A percentile compares a stretch with the other conserved stretches of the same genome.
Evolutionary conservation across 768 basidiomycete genomes (phyloP).

Genomic region (Pleurotus platypus): DNA sequence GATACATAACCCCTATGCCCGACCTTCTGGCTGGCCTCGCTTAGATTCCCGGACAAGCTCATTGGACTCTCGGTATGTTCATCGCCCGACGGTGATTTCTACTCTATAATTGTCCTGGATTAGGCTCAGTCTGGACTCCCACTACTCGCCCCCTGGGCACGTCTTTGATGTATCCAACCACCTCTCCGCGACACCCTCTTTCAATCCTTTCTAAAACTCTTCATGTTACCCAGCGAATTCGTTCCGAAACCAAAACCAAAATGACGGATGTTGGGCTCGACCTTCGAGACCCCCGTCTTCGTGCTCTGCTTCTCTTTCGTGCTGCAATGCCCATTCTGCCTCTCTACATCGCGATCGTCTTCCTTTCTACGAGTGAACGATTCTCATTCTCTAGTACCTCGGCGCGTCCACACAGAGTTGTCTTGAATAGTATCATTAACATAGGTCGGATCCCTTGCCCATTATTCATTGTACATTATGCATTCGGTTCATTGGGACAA

Average conservation of each 20-base stretch:
- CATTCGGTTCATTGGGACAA: not conserved
- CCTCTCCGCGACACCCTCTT: not conserved
- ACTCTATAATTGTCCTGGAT: not conserved
- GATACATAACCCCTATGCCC: not conserved
- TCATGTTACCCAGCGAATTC: not conserved
- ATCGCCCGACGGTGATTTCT: not conserved
- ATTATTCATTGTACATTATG: not conserved
- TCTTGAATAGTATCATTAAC: not conserved
- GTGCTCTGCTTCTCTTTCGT: not conserved
- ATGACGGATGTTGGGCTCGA: not conserved
- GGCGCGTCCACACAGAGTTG: not conserved
- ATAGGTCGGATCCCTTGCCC: not conserved
- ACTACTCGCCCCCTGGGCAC: not conserved
- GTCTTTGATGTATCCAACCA: not conserved
- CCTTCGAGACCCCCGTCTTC: not conserved
- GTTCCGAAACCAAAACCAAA: not conserved
- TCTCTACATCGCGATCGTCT: not conserved
- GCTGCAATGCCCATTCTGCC: not conserved
- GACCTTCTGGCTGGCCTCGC: not conserved
- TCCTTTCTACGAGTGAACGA: not conserved
- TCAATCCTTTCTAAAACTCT: not conserved
- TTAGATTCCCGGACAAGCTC: conserved; percentile 2
- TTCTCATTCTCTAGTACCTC: not conserved
- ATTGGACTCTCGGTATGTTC: not conserved
- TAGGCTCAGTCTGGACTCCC: not conserved